A percentile compares a stretch with the other conserved stretches of the same genome.
These are phyloP conservation scores for Hypoxylon rickii DNA, from an alignment of 495 filamentous ascomycete species.

Conservation along the genomic window DNA sequence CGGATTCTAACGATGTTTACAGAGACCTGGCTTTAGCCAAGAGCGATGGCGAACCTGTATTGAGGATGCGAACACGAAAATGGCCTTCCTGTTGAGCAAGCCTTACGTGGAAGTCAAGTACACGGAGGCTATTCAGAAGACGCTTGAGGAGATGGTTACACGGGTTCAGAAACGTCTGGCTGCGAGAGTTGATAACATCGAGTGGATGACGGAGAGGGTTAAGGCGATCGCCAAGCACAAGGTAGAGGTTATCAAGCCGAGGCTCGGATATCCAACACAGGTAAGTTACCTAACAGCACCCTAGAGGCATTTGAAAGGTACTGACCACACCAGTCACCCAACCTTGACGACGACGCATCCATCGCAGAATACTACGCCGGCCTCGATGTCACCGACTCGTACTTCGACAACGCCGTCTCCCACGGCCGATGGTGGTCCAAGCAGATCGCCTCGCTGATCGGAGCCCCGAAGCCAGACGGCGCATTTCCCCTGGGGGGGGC, in stretches of 20 bases:
- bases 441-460: not conserved
- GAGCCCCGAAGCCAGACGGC: constrained; percentile 45
- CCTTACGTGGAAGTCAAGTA: constrained; percentile 18
- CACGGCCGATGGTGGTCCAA: constrained; percentile 13
- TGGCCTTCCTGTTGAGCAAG: constrained; percentile 22
- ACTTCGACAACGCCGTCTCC: constrained; percentile 58
- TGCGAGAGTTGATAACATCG: constrained; percentile 13
- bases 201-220: constrained; percentile 27
- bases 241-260: constrained; percentile 17
- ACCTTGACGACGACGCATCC: constrained; percentile 59
- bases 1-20: constrained; percentile 1
- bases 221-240: constrained; percentile 21
- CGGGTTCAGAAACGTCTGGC: constrained; percentile 20
- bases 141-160: constrained; percentile 12
- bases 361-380: constrained; percentile 59
- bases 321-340: constrained; percentile 50
- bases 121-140: constrained; percentile 15
- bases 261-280: constrained; percentile 20
- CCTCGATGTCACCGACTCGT: constrained; percentile 55
- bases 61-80: constrained; percentile 1
- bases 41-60: constrained; percentile 72
- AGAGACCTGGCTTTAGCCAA: constrained; percentile 55
- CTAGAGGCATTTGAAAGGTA: too few species aligned
- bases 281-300: too few species aligned
- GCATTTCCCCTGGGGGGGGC: constrained; percentile 46